A percentile compares a stretch with the other conserved stretches of the same genome.
Conservation (phyloP, 2,329 filamentous ascomycete genomes). For the Ophiostoma quercus region DNA sequence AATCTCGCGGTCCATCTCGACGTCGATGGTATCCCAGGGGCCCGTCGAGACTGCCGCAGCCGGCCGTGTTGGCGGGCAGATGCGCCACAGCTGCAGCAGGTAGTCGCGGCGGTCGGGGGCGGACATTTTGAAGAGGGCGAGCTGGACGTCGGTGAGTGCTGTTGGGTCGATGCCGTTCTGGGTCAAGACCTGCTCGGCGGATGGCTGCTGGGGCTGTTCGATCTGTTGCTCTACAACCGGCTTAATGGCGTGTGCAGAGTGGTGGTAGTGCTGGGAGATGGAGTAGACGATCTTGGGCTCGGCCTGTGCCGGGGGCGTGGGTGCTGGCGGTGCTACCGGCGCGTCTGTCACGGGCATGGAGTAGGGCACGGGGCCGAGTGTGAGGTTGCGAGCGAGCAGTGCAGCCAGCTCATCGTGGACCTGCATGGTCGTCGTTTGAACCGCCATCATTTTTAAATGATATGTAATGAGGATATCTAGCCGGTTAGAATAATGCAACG, state of each 20-base stretch:
- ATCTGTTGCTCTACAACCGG: slow-evolving; percentile 38
- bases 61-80: slow-evolving; percentile 61
- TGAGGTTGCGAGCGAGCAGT: slow-evolving; percentile 73
- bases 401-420: slow-evolving; percentile 76
- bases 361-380: slow-evolving; percentile 48
- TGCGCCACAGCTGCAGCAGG: slow-evolving; percentile 79
- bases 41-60: slow-evolving; percentile 41
- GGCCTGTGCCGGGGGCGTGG: slow-evolving; percentile 14
- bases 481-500: neutral
- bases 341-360: slow-evolving; percentile 32
- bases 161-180: slow-evolving; percentile 65
- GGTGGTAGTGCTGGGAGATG: slow-evolving; percentile 77
- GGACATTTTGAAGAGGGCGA: slow-evolving; percentile 72
- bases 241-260: slow-evolving; percentile 62
- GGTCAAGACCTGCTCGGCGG: slow-evolving; percentile 54
- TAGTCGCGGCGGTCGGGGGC: slow-evolving; percentile 66
- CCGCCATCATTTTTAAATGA: slow-evolving; percentile 23
- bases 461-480: neutral
- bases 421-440: slow-evolving; percentile 43
- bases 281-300: slow-evolving; percentile 58
- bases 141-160: slow-evolving; percentile 65
- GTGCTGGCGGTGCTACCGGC: neutral
- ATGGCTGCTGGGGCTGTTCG: slow-evolving; percentile 44
- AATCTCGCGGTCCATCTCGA: slow-evolving; percentile 50
- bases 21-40: slow-evolving; percentile 44